phyloP scores from a whole-genome alignment of 1,284 basidiomycete genomes.

The Veloporphyrellus conicus region DNA sequence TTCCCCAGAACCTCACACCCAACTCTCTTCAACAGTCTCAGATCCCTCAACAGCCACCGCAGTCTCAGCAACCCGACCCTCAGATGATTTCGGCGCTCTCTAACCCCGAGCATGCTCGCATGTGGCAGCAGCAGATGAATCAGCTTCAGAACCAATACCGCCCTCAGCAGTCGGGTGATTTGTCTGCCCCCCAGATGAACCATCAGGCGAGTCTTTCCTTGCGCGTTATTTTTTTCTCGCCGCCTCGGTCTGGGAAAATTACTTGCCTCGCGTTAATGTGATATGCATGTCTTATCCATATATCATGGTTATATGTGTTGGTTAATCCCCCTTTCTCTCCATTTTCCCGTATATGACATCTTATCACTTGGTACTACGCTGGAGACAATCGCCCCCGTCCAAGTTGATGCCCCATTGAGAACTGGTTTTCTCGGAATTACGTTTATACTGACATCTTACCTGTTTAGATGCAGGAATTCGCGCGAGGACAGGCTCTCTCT shows the following conservation, averaged over 20 bases:
- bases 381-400: background rate
- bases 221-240: slow-evolving; percentile 10
- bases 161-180: slow-evolving; percentile 40
- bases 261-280: slow-evolving; percentile 11
- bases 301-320: slow-evolving; percentile 14
- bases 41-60: slow-evolving; percentile 38
- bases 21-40: slow-evolving; percentile 46
- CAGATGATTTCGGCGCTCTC: slow-evolving; percentile 41
- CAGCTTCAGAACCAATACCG: slow-evolving; percentile 46
- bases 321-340: slow-evolving; percentile 20
- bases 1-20: slow-evolving; percentile 44
- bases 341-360: slow-evolving; percentile 9
- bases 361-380: slow-evolving; percentile 12
- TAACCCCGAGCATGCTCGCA: slow-evolving; percentile 44
- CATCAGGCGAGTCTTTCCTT: slow-evolving; percentile 43
- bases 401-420: slow-evolving; percentile 6
- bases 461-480: slow-evolving; percentile 47
- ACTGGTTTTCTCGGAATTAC: slow-evolving; percentile 14
- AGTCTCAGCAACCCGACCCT: slow-evolving; percentile 38
- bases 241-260: slow-evolving; percentile 17
- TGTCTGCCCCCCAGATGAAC: slow-evolving; percentile 38
- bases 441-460: slow-evolving; percentile 21
- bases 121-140: slow-evolving; percentile 60
- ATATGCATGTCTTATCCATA: slow-evolving; percentile 14
- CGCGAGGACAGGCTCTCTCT: slow-evolving; percentile 41